Conservation (phyloP, 2,329 filamentous ascomycete species). For the Alternaria dauci region DNA sequence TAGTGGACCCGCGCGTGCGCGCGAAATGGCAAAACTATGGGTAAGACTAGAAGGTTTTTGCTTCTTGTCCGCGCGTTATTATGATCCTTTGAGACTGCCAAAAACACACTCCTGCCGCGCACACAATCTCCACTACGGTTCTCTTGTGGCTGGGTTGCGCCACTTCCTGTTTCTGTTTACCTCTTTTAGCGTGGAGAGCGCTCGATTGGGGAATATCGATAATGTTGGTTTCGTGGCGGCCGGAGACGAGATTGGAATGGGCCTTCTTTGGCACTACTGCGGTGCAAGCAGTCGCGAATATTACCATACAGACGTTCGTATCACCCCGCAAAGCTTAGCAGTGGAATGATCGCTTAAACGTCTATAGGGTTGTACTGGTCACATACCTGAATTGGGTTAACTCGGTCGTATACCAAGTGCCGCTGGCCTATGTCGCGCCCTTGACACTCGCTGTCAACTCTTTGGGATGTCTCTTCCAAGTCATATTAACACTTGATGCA, state of each 20-base stretch:
- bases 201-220: background rate
- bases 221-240: conserved; percentile 10
- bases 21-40: background rate
- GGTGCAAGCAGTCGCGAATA: conserved; percentile 21
- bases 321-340: background rate
- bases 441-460: conserved; percentile 25
- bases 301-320: conserved; percentile 26
- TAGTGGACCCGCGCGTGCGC: background rate
- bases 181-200: background rate
- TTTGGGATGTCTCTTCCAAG: conserved; percentile 32
- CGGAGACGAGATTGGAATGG: conserved; percentile 22
- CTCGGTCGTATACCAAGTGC: conserved; percentile 28
- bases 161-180: background rate
- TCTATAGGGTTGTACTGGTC: conserved; percentile 20
- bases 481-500: conserved; percentile 33
- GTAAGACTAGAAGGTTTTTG: background rate
- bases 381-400: conserved; percentile 30
- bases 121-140: background rate
- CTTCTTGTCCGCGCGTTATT: conserved; percentile 2
- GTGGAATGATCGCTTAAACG: conserved; percentile 8
- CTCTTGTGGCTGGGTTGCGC: background rate
- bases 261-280: conserved; percentile 25
- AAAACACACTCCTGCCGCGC: background rate
- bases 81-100: conserved; percentile 2
- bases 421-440: conserved; percentile 25